Base-by-base conservation (phyloP, 148 eudicot species). In the Nepenthes gracilis region DNA sequence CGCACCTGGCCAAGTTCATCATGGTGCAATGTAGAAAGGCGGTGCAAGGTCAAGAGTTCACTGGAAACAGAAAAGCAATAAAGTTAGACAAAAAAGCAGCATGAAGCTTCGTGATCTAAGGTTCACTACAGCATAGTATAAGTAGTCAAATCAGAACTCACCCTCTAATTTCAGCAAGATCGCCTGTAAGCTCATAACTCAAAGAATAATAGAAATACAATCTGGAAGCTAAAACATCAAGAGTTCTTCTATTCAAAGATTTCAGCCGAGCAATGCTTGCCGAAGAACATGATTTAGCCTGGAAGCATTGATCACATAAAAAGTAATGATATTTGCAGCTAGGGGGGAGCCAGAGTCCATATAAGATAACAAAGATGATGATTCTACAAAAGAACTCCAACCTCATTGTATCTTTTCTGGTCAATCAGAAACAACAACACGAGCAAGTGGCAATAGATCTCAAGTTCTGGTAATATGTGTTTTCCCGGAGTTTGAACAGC, bases 1-100 rank as follows among this genome's bases (percentile, higher is more conserved):
- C 88, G 55, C 56, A 89, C 97, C 97, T 92, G 98, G 57, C 98
- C 96, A 79, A 92, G 81, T 77, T 92, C 98, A 66, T 92, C 98
- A 77, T 79, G 98, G 68, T 90, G 90, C 78, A 88, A 67, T 23
- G 98, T 92, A 12, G 96, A 83, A 77, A 79, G 78, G 45, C 96
- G 90, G 75, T 92, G 98, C 81, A 92, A 74, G 60, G 86, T 75
- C 55, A 92, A 91, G 57, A 92, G 96, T 72, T 80, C 89, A 47
- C 98, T 92, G 82, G 34, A 70, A 64, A 59, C 4, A 37, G 9
- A n/a, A 54, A 60, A 52, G 52, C 54, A 65, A 23, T 33, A 23
- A 63, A 51, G 40, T 63, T 35, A 71, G 51, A 49, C 36, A 50
- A 58, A 36, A 2, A 23, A 43, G 59, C 14, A 50, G 48, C 32